These are phyloP conservation scores for Coemansia sp. DNA, from an alignment of 192 early-diverging fungal species.

Conservation along the genomic window DNA sequence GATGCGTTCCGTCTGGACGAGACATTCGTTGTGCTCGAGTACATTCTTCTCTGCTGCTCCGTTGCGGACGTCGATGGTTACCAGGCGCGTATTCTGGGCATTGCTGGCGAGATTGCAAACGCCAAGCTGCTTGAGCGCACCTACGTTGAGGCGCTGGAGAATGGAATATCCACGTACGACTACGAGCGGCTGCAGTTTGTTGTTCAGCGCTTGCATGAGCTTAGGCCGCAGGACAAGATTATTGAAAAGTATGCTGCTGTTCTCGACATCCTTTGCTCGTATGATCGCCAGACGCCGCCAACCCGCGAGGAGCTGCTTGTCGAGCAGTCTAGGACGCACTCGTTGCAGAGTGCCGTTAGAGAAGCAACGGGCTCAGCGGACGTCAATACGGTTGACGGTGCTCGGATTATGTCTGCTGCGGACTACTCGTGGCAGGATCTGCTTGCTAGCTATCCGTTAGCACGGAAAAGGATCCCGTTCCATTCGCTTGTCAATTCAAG, in stretches of 20 bases:
- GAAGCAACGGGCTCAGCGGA: constrained; percentile 2
- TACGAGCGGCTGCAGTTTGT: constrained; percentile 69
- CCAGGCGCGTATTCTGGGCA: constrained; percentile 56
- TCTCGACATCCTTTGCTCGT: constrained; percentile 59
- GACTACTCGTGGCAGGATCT: constrained; percentile 13
- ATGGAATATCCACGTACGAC: constrained; percentile 60
- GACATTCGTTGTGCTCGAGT: constrained; percentile 48
- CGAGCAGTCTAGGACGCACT: constrained; percentile 29
- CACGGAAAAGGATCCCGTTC: constrained; percentile 62
- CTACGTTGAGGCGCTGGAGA: constrained; percentile 53
- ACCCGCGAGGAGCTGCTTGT: constrained; percentile 53
- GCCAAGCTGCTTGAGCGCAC: constrained; percentile 56
- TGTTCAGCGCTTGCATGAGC: constrained; percentile 53
- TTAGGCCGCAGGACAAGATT: constrained; percentile 49
- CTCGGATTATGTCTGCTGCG: neutral
- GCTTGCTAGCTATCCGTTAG: constrained; percentile 33
- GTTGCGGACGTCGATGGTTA: constrained; percentile 37
- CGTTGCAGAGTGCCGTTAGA: constrained; percentile 13
- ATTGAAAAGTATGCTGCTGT: constrained; percentile 48
- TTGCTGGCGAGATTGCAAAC: constrained; percentile 58
- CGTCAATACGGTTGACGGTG: neutral
- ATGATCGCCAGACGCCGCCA: constrained; percentile 53
- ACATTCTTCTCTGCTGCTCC: constrained; percentile 45
- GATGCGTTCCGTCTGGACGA: constrained; percentile 57
- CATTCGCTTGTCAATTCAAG: constrained; percentile 55